These are phyloP conservation scores for Dentipellis fragilis DNA, from an alignment of 768 basidiomycete genomes.

Conservation along the genomic window DNA sequence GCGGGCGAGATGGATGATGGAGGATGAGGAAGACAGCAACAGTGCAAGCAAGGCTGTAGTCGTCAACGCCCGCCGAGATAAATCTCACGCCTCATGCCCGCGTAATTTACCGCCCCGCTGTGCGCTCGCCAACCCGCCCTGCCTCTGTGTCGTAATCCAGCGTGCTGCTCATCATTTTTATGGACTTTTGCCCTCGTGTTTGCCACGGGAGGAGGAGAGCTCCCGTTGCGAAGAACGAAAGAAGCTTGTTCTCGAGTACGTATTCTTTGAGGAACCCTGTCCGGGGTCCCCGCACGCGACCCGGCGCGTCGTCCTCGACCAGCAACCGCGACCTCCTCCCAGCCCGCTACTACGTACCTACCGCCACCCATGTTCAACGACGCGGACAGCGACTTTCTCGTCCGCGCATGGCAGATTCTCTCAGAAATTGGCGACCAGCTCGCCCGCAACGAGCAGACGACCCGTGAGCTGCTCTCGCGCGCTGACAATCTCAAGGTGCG, in stretches of 20 bases:
- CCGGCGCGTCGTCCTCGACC: not conserved
- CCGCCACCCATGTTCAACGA: conserved; percentile 8
- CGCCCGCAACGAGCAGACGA: conserved; percentile 32
- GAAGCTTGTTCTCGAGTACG: not conserved
- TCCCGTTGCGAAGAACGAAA: not conserved
- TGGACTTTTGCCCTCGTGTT: conserved; percentile 40
- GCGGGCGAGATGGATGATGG: conserved; percentile 4
- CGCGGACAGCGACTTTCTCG: conserved; percentile 10
- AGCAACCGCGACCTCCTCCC: not conserved
- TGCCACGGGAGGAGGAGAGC: not conserved
- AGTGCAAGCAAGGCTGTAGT: not conserved
- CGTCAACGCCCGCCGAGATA: not conserved
- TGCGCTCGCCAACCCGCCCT: not conserved
- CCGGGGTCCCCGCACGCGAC: not conserved
- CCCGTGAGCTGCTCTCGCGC: conserved; percentile 30
- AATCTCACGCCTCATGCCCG: not conserved
- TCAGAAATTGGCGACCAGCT: conserved; percentile 32
- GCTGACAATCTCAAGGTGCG: conserved; percentile 34
- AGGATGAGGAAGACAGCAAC: conserved; percentile 9
- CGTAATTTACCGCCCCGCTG: not conserved
- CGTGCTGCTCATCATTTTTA: not conserved
- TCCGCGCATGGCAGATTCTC: conserved; percentile 13
- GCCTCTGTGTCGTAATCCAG: not conserved
- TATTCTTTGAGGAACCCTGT: not conserved
- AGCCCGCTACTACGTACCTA: not conserved